These are phyloP conservation scores for Amauroascus verrucosus DNA, from an alignment of 2,329 filamentous ascomycete genomes.

Conservation along the genomic window DNA sequence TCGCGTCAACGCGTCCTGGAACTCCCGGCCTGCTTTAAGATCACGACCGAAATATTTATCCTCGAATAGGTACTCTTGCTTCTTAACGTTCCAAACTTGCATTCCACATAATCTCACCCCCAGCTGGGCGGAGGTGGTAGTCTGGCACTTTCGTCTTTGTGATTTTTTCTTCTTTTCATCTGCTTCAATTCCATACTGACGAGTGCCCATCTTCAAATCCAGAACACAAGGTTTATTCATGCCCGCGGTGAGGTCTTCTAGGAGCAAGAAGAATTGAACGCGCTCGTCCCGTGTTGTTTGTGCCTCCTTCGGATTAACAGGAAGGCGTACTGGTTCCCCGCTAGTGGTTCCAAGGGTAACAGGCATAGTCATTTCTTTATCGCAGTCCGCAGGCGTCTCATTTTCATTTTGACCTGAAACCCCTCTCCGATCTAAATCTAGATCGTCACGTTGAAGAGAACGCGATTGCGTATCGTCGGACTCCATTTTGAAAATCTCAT, in stretches of 20 bases:
- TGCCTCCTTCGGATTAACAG: slow-evolving; percentile 67
- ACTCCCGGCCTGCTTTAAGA: slow-evolving; percentile 76
- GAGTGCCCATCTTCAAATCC: slow-evolving; percentile 96
- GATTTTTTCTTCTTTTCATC: slow-evolving; percentile 85
- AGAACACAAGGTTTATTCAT: slow-evolving; percentile 97
- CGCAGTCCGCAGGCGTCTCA: background rate
- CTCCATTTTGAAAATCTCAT: slow-evolving; percentile 61
- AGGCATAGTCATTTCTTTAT: slow-evolving; percentile 12
- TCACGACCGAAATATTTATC: slow-evolving; percentile 96
- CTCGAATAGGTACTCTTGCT: slow-evolving; percentile 80
- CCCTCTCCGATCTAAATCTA: slow-evolving; percentile 2
- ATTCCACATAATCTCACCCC: slow-evolving; percentile 91
- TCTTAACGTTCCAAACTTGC: slow-evolving; percentile 85
- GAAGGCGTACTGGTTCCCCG: slow-evolving; percentile 32
- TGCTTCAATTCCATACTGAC: slow-evolving; percentile 91
- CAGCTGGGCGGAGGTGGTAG: slow-evolving; percentile 80
- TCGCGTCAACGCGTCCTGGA: slow-evolving; percentile 74
- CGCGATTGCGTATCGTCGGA: slow-evolving; percentile 29
- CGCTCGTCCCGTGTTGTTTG: slow-evolving; percentile 47
- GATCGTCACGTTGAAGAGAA: slow-evolving; percentile 1
- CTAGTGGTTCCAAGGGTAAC: slow-evolving; percentile 17
- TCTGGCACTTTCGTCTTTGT: slow-evolving; percentile 83
- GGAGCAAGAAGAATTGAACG: slow-evolving; percentile 81
- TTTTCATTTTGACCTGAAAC: background rate
- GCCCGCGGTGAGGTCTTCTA: slow-evolving; percentile 90